Percentiles rank a stretch among this genome's conserved stretches.
Conservation (phyloP, 1,284 basidiomycete genomes). For the Peniophora sp. region DNA sequence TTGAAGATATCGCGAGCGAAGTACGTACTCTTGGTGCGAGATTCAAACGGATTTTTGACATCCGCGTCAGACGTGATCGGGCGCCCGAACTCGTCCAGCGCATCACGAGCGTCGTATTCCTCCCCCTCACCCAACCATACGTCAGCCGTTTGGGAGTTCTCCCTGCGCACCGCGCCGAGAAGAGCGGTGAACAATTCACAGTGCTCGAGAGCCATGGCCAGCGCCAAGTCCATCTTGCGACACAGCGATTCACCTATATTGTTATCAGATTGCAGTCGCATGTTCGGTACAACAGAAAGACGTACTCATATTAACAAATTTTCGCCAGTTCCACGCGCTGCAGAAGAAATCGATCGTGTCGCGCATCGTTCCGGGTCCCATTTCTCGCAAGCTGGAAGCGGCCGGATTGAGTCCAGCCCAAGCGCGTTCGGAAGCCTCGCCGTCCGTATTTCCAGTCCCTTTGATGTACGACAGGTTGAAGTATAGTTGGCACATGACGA, state of each 20-base stretch:
- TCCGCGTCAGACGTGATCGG: no score
- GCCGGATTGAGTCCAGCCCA: constrained; percentile 13
- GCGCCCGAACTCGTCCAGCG: no score
- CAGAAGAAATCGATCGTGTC: constrained; percentile 11
- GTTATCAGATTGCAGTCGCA: constrained; percentile 16
- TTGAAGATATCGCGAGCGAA: no score
- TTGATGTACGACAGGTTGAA: constrained; percentile 13
- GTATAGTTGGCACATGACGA: constrained; percentile 7
- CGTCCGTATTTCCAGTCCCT: constrained; percentile 10
- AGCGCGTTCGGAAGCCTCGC: constrained; percentile 14
- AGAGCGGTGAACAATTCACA: not conserved
- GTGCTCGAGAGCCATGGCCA: not conserved
- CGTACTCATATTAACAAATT: constrained; percentile 2
- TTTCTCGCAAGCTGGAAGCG: constrained; percentile 9
- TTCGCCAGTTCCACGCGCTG: constrained; percentile 11
- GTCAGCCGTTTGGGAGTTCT: not conserved
- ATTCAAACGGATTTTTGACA: no score
- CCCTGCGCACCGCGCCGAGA: no score
- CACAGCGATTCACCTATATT: not conserved
- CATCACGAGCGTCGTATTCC: not conserved
- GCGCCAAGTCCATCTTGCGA: not conserved
- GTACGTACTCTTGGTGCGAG: no score
- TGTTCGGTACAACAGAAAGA: not conserved
- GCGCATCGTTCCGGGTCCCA: constrained; percentile 7
- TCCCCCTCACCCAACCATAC: not conserved